Evolutionary conservation across 2,329 filamentous ascomycete species (phyloP).

Genomic region (Neoarthrinium moseri): DNA sequence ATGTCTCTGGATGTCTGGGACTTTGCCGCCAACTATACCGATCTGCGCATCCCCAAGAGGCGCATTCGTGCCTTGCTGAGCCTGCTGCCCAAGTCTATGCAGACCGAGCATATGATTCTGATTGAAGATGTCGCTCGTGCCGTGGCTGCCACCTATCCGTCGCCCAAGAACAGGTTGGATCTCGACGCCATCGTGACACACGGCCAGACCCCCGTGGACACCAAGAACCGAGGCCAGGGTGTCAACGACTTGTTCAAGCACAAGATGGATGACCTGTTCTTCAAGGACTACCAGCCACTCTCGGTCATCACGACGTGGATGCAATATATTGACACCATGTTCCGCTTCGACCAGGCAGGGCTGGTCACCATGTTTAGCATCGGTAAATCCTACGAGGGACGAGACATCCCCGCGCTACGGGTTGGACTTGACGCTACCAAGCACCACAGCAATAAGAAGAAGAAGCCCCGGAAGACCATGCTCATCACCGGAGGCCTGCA

Average conservation of each 20-base stretch:
- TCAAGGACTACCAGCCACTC: conserved; percentile 86
- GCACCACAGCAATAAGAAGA: conserved; percentile 36
- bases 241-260: conserved; percentile 65
- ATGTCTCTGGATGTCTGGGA: conserved; percentile 92
- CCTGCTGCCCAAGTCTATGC: conserved; percentile 73
- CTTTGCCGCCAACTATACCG: conserved; percentile 76
- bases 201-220: conserved; percentile 2
- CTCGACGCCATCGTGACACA: not conserved
- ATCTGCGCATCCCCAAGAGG: conserved; percentile 75
- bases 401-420: conserved; percentile 79
- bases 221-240: not conserved
- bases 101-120: conserved; percentile 68
- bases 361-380: conserved; percentile 73
- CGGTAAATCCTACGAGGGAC: conserved; percentile 84
- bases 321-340: conserved; percentile 85
- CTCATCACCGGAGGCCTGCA: conserved; percentile 85
- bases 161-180: conserved; percentile 29
- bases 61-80: conserved; percentile 76
- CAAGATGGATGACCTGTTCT: conserved; percentile 74
- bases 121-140: conserved; percentile 78
- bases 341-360: conserved; percentile 54
- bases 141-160: conserved; percentile 74
- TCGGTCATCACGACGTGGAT: conserved; percentile 87
- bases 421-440: conserved; percentile 54
- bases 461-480: conserved; percentile 67